Base-by-base conservation (phyloP, 2,329 filamentous ascomycete species). In the Cladophialophora yegresii region DNA sequence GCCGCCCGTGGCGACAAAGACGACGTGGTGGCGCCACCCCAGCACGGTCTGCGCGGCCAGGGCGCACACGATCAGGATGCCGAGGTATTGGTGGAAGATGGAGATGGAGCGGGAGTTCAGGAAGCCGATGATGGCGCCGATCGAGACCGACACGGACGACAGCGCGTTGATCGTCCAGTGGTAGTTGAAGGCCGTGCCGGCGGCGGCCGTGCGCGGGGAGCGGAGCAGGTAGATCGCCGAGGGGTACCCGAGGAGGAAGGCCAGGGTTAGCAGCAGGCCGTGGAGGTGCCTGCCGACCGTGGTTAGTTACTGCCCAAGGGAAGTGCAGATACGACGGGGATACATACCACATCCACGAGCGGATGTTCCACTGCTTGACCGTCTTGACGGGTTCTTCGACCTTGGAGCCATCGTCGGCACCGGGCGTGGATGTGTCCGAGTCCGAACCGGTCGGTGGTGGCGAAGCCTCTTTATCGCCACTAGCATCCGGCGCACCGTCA, bases 81-180 rank as follows among this genome's bases (percentile, higher is more conserved):
- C 80, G 59, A 82, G 63, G 67, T 82, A 76, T 66, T 83, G 81
- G 71, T 83, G 81, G 3, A 77, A 71, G 8, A 80, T 76, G 65
- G 69, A 75, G 74, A 77, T 81, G 61, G 71, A 60, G 63, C 77
- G 77, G 47, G 78, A 79, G 9, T 79, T 75, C n/a, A 75, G 72
- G 30, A 81, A 77, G 2, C 79, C 81, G 3, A 81, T 70, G 0
- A 71, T 74, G 32, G 79, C 77, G 0, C 77, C 75, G 1, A 79
- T 69, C 0, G 77, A 49, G 2, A 80, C 73, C 6, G 78, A 73
- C 0, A 75, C 69, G 10, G 78, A 67, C 4, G 78, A 75, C 0
- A 79, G 49, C 0, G 75, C 70, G 49, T 79, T 79, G 13, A 78
- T 70, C 0, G 75, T 72, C 49, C 79, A 74, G 69, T 83, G 81